phyloP scores from a whole-genome alignment of 495 filamentous ascomycete species.

The Hypoxylon cercidicola region DNA sequence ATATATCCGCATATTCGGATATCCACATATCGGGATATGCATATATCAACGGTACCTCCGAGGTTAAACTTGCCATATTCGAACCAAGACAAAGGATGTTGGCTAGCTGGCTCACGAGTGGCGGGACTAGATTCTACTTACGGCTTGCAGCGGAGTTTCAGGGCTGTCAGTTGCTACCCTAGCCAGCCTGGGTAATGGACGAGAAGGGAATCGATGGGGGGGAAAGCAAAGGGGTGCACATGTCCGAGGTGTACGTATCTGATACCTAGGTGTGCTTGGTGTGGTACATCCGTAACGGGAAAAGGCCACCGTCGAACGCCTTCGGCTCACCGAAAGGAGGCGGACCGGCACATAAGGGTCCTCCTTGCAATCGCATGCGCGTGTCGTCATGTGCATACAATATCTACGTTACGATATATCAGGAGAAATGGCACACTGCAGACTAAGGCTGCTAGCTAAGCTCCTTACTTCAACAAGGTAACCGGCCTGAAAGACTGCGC shows the following conservation, averaged over 20 bases:
- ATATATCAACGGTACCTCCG: background rate
- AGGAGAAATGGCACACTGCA: no score
- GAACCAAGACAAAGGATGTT: slow-evolving; percentile 20
- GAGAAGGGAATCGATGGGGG: background rate
- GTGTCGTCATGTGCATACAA: background rate
- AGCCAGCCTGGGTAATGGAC: background rate
- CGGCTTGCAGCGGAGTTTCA: slow-evolving; percentile 1
- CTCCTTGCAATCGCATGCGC: slow-evolving; percentile 22
- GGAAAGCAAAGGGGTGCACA: slow-evolving; percentile 8
- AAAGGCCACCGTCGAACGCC: slow-evolving; percentile 17
- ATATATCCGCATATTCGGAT: slow-evolving; percentile 16
- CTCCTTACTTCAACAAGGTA: background rate
- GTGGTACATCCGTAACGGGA: slow-evolving; percentile 18
- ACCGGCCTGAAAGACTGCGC: background rate
- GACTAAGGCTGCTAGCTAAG: background rate
- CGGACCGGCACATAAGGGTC: slow-evolving; percentile 32
- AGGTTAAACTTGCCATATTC: slow-evolving; percentile 1
- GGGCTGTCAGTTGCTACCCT: background rate
- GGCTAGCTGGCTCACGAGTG: background rate
- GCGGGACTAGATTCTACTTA: slow-evolving; percentile 3
- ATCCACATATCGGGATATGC: slow-evolving; percentile 9
- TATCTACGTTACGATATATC: background rate
- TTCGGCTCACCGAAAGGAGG: slow-evolving; percentile 23
- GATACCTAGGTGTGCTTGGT: slow-evolving; percentile 1
- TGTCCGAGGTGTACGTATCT: background rate